A percentile compares a stretch with the other conserved stretches of the same genome.
phyloP scores from a whole-genome alignment of 192 early-diverging fungal genomes.

The Coemansia sp. region DNA sequence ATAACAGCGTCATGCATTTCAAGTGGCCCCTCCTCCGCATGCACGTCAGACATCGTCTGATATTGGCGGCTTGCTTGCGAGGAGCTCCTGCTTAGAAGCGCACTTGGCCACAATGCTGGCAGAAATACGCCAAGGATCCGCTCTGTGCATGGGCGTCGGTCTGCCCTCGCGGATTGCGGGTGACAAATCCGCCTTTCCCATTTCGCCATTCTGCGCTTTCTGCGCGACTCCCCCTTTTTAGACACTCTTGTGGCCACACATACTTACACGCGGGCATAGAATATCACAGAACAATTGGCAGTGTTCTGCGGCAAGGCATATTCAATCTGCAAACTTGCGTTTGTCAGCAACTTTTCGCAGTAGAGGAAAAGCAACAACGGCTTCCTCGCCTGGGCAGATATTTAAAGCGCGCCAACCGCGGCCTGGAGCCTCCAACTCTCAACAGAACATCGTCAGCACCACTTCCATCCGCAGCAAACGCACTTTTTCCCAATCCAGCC shows the following conservation, averaged over 20 bases:
- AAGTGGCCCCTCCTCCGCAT: neutral
- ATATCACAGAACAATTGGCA: neutral
- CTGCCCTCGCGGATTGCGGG: neutral
- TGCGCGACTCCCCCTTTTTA: neutral
- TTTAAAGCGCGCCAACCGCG: neutral
- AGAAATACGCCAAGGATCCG: neutral
- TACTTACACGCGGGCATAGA: neutral
- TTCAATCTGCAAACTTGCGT: neutral
- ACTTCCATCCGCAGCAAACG: conserved; percentile 2
- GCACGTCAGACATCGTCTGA: neutral
- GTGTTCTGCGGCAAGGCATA: neutral
- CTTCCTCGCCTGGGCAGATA: neutral
- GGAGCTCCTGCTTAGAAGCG: neutral
- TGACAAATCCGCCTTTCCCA: neutral
- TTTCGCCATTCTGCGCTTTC: neutral
- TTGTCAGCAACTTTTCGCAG: neutral
- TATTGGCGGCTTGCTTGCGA: neutral
- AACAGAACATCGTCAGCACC: neutral
- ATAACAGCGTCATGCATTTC: neutral
- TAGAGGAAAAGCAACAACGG: neutral
- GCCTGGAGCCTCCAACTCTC: neutral
- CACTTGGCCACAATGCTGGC: neutral
- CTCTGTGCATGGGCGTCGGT: conserved; percentile 1
- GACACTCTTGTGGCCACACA: neutral
- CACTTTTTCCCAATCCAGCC: neutral